Evolutionary conservation across 1,139 yeast genomes (phyloP), one percentile per base, ranked within the genome.

Genomic region (Debaryomyces sp.): DNA sequence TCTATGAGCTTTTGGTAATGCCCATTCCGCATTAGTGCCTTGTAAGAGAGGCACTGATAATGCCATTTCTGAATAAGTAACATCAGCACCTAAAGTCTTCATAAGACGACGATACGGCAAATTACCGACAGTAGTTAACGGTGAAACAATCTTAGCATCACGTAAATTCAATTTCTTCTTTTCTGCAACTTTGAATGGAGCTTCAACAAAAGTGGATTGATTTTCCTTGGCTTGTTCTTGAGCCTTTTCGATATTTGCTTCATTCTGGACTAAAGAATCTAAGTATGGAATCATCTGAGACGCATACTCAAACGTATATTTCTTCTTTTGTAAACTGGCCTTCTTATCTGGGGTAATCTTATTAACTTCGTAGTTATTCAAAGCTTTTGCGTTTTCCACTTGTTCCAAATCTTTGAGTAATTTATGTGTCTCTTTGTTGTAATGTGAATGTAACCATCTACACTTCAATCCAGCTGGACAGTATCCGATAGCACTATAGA

Each of bases 31-130:
- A 63, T 90, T 89, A 35, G 87, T 81, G 17, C 97, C 99, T 64
- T 89, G 96, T 38, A 94, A 73, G 48, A 94, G 73, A 1, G 99
- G 97, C 43, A 89, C 73, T 1, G 91, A 73, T 38, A 94, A 77
- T 0, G 98, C 98, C 99, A 94, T 95, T 70, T 94, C 99, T 42
- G 94, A 81, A 65, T 89, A 94, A 0, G 99, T 94, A 13, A 92
- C 81, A 61, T 94, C 98, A 5, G 97, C 96, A 23, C 98, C 98
- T 34, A 90, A 71, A 1, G 86, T 78, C 61, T 87, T 88, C 97
- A 95, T 94, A 51, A 95, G 77, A 56, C 98, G 80, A 66, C 99
- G 86, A 70, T 84, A 94, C 12, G 99, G 99, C 60, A 95, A 75
- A 66, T 94, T 94, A 29, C 99, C 99, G 6, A 95, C 99, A 0